Conservation (phyloP, 768 basidiomycete species). For the Mycena galopus region DNA sequence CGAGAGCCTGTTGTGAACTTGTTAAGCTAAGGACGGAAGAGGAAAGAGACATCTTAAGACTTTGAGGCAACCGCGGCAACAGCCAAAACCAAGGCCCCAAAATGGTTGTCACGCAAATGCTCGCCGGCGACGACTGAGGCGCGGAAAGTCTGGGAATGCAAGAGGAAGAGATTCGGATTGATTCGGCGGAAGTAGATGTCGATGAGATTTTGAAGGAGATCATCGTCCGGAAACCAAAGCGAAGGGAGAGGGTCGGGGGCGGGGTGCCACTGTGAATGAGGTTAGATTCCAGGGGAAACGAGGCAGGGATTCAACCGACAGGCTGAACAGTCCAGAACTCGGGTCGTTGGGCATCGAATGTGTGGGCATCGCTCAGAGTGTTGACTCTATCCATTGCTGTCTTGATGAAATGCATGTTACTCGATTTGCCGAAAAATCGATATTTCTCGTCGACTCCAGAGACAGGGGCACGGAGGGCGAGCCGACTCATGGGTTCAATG, state of each 20-base stretch:
- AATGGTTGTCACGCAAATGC: slow-evolving; percentile 63
- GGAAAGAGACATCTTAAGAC: neutral
- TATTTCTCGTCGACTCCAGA: slow-evolving; percentile 12
- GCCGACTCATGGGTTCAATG: slow-evolving; percentile 6
- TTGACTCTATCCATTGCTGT: slow-evolving; percentile 7
- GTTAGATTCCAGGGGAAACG: too few species aligned
- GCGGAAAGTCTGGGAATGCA: slow-evolving; percentile 77
- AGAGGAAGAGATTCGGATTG: slow-evolving; percentile 67
- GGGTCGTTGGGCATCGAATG: slow-evolving; percentile 23
- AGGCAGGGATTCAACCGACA: neutral
- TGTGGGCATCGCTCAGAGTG: neutral
- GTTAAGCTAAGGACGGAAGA: neutral
- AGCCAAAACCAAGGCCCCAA: slow-evolving; percentile 70
- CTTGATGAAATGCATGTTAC: slow-evolving; percentile 21
- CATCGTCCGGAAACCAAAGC: slow-evolving; percentile 56
- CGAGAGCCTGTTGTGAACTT: slow-evolving; percentile 57
- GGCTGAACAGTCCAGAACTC: slow-evolving; percentile 34
- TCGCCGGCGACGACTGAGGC: slow-evolving; percentile 55
- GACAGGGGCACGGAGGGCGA: neutral
- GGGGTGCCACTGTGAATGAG: neutral
- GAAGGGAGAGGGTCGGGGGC: slow-evolving; percentile 49
- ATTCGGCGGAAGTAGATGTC: slow-evolving; percentile 68
- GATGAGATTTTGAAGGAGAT: slow-evolving; percentile 51
- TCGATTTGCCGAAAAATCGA: slow-evolving; percentile 18
- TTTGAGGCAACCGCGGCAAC: slow-evolving; percentile 70